A percentile compares a stretch with the other conserved stretches of the same genome.
phyloP scores from a whole-genome alignment of 2,329 filamentous ascomycete species.

The Albifimbria verrucaria region DNA sequence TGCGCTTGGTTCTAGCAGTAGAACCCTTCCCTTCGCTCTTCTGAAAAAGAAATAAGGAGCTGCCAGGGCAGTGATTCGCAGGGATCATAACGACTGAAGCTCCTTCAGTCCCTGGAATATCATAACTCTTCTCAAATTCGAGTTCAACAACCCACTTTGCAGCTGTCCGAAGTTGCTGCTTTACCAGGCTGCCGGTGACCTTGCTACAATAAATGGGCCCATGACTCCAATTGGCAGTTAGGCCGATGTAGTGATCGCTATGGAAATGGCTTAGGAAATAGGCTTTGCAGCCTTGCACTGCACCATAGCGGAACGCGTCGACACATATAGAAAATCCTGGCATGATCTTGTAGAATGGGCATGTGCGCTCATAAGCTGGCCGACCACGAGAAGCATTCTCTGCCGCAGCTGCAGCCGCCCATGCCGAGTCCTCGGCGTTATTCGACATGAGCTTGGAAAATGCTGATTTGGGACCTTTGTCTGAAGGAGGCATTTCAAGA shows the following conservation, averaged over 20 bases:
- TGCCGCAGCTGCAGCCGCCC: constrained; percentile 79
- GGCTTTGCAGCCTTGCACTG: constrained; percentile 84
- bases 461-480: constrained; percentile 57
- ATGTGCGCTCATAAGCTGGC: constrained; percentile 83
- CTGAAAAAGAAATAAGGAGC: constrained; percentile 89
- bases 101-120: constrained; percentile 78
- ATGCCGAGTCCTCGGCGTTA: constrained; percentile 86
- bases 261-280: constrained; percentile 99
- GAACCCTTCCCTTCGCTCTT: constrained; percentile 64
- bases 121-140: constrained; percentile 76
- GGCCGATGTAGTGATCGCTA: constrained; percentile 92
- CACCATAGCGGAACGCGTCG: constrained; percentile 93
- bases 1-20: constrained; percentile 64
- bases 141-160: constrained; percentile 81
- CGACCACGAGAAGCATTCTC: constrained; percentile 78
- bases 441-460: constrained; percentile 92
- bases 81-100: constrained; percentile 91
- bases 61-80: constrained; percentile 95
- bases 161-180: constrained; percentile 80
- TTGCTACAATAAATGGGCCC: constrained; percentile 96
- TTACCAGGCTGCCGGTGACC: constrained; percentile 85
- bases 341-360: constrained; percentile 98
- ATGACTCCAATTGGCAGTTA: constrained; percentile 85
- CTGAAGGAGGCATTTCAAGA: constrained; percentile 51
- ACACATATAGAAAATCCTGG: constrained; percentile 90